Evolutionary conservation across 2,329 filamentous ascomycete species (phyloP), one percentile per base, ranked within the genome.

Genomic region (Botrytis tulipae): DNA sequence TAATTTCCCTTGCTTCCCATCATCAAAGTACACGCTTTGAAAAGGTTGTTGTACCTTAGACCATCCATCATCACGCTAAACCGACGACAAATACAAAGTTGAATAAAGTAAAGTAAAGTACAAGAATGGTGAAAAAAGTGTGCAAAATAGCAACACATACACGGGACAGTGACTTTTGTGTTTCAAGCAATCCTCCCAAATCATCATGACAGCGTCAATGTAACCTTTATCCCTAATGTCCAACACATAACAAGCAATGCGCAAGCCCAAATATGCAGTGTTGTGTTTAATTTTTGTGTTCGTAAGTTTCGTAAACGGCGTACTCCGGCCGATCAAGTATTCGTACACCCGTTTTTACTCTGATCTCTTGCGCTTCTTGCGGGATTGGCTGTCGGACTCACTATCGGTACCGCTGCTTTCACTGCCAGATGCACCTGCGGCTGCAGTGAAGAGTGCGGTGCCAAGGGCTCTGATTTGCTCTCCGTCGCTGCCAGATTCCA

Each of bases 381-480:
- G 89, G 81, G 87, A 80, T 76, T 84, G 84, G 68, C 73, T 76
- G 42, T 80, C 84, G 74, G 85, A 82, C 75, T 86, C 85, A 76
- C 82, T 84, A 74, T 83, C 83, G 3, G 87, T 88, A 54, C 84
- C 77, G n/a, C 90, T 88, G 78, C 86, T 89, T 20, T 85, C 84
- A 79, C 88, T 93, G 76, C 90, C 90, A 54, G 92, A 90, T 70
- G 92, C 87, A 78, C 92, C 91, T 44, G 92, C 88, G 42, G 93
- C 90, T 72, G 94, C 90, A 82, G 95, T 92, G 85, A 94, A 97
- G 75, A 97, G 89, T 60, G 93, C 92, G 80, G 91, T 91, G 77
- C 93, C 93, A 74, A 93, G 88, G 74, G 87, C 86, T 78, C 86
- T 86, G 73, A 90, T 90, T 75, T 93, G 91, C n/a, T 90, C 88